Conservation (phyloP, 805 yeast species). For the Candida easanensis region DNA sequence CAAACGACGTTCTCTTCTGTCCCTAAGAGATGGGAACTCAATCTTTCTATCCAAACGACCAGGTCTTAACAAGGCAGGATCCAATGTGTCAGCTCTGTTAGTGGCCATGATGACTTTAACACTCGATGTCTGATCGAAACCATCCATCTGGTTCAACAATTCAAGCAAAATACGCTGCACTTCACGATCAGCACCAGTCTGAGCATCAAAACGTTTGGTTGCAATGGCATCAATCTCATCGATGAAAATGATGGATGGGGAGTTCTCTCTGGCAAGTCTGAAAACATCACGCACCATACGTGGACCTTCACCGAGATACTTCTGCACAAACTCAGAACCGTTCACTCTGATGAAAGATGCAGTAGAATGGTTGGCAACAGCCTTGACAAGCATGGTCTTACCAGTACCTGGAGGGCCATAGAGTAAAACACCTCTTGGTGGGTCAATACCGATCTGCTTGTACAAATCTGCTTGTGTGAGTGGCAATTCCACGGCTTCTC, state of each 20-base stretch:
- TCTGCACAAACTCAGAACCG: conserved; percentile 92
- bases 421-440: conserved; percentile 94
- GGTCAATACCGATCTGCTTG: conserved; percentile 97
- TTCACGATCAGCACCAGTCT: conserved; percentile 86
- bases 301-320: conserved; percentile 95
- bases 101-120: conserved; percentile 96
- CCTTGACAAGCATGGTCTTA: conserved; percentile 92
- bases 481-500: conserved; percentile 97
- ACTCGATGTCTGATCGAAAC: conserved; percentile 87
- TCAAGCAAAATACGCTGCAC: conserved; percentile 96
- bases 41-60: conserved; percentile 98
- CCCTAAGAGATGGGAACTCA: conserved; percentile 94
- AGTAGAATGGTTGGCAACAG: conserved; percentile 95
- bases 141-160: conserved; percentile 93
- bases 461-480: conserved; percentile 88
- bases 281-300: conserved; percentile 92
- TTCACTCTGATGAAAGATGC: conserved; percentile 96
- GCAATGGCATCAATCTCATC: conserved; percentile 96
- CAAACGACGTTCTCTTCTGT: conserved; percentile 95
- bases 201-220: conserved; percentile 84
- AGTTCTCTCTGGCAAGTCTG: conserved; percentile 85
- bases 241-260: conserved; percentile 92
- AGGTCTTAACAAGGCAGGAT: conserved; percentile 96
- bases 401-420: conserved; percentile 99
- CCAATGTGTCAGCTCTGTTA: conserved; percentile 96